Percentiles rank a stretch among this genome's conserved stretches.
These are phyloP conservation scores for Arachis monticola DNA, from an alignment of 331 rosid genomes.

Conservation along the genomic window DNA sequence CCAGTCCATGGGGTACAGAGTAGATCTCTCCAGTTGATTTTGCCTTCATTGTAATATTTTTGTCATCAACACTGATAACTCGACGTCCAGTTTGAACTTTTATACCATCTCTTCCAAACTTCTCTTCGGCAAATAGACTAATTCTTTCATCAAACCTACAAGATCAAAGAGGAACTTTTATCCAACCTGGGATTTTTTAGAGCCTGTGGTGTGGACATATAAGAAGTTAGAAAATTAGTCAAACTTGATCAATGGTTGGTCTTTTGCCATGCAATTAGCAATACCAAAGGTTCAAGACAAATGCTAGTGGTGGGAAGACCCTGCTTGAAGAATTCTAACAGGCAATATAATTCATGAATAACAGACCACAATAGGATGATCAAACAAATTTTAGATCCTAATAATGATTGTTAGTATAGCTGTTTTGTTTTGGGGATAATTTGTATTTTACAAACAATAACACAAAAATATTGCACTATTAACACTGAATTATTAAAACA, in stretches of 20 bases:
- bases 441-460: neutral
- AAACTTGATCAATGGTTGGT: too few relatives aligned
- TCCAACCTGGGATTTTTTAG: constrained; percentile 6
- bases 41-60: constrained; percentile 62
- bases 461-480: too few relatives aligned
- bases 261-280: too few relatives aligned
- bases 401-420: neutral
- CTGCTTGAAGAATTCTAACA: neutral
- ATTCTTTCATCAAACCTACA: constrained; percentile 87
- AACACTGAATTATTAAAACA: neutral
- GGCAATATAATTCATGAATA: neutral
- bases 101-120: constrained; percentile 81
- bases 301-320: too few relatives aligned
- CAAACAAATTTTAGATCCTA: neutral
- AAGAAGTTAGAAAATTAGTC: neutral
- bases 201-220: neutral
- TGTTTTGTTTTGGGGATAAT: neutral
- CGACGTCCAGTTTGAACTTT: constrained; percentile 81
- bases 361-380: neutral
- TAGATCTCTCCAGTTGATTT: constrained; percentile 67
- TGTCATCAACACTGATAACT: constrained; percentile 68
- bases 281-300: too few relatives aligned
- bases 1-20: constrained; percentile 74
- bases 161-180: constrained; percentile 12
- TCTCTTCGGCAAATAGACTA: constrained; percentile 72